phyloP scores from a whole-genome alignment of 2,329 filamentous ascomycete species.

The Metarhizium sp. region DNA sequence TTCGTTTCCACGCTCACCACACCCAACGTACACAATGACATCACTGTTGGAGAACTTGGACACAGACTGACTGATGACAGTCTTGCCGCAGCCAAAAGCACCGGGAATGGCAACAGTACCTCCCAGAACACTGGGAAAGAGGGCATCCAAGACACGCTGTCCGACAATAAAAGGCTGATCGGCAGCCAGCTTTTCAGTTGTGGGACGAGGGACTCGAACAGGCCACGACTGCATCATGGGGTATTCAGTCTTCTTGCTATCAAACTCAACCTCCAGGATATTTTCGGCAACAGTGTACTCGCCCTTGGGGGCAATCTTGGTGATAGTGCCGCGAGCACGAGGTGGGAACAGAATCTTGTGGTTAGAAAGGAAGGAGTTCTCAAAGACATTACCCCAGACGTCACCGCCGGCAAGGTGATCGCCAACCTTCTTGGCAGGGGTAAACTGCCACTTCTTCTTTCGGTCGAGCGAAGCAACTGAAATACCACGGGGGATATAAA shows the following conservation, averaged over 20 bases:
- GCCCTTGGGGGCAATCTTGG: slow-evolving; percentile 78
- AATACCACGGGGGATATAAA: slow-evolving; percentile 97
- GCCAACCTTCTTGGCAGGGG: slow-evolving; percentile 81
- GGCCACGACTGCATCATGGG: slow-evolving; percentile 99
- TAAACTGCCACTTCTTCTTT: slow-evolving; percentile 93
- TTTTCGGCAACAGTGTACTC: slow-evolving; percentile 92
- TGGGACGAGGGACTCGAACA: slow-evolving; percentile 87
- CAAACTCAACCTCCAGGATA: slow-evolving; percentile 92
- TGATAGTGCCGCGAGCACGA: slow-evolving; percentile 84
- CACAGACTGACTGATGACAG: slow-evolving; percentile 95
- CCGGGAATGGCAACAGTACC: slow-evolving; percentile 97
- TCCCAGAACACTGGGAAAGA: slow-evolving; percentile 94
- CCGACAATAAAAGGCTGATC: slow-evolving; percentile 91
- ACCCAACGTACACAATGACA: slow-evolving; percentile 94
- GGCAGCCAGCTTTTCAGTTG: slow-evolving; percentile 84
- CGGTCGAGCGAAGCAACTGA: slow-evolving; percentile 80
- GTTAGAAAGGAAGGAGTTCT: slow-evolving; percentile 89
- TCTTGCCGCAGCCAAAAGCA: slow-evolving; percentile 98
- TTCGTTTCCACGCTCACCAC: slow-evolving; percentile 91
- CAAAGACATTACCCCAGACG: slow-evolving; percentile 87
- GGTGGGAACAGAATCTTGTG: slow-evolving; percentile 92
- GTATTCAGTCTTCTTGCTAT: slow-evolving; percentile 88
- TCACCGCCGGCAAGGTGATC: slow-evolving; percentile 96
- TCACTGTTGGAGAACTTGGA: slow-evolving; percentile 99
- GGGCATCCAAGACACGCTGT: slow-evolving; percentile 88